phyloP scores from a whole-genome alignment of 2,329 filamentous ascomycete species.

The Clonostachys solani region DNA sequence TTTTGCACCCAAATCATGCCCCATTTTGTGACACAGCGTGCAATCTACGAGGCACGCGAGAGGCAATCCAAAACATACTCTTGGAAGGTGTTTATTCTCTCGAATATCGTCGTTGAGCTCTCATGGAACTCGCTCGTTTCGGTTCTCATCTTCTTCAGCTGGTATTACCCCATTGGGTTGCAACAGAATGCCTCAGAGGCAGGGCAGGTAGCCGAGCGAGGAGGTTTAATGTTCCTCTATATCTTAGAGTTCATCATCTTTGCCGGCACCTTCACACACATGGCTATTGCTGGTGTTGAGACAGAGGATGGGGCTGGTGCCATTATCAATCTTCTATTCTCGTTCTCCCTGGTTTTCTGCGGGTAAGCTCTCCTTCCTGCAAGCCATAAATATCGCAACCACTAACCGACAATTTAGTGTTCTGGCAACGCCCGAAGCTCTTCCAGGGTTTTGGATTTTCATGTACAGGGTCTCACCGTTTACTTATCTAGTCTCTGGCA shows the following conservation, averaged over 20 bases:
- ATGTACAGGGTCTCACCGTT: conserved; percentile 73
- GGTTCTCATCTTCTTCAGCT: conserved; percentile 45
- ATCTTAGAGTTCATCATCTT: not conserved
- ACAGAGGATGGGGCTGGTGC: not conserved
- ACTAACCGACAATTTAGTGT: conserved; percentile 26
- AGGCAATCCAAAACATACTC: conserved; percentile 63
- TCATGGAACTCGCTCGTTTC: conserved; percentile 4
- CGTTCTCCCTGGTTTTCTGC: conserved; percentile 6
- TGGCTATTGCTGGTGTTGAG: conserved; percentile 53
- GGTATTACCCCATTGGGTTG: conserved; percentile 66
- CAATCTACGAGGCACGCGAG: conserved; percentile 67
- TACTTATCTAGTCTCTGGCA: conserved; percentile 66
- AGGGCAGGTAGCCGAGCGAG: conserved; percentile 34
- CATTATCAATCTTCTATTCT: not conserved
- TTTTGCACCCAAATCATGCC: conserved; percentile 59
- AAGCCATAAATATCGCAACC: too few species aligned
- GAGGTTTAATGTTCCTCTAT: not conserved
- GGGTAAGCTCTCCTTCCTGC: conserved; percentile 16
- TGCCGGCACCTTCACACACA: not conserved
- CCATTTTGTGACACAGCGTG: conserved; percentile 34
- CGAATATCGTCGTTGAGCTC: conserved; percentile 17
- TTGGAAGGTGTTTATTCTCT: conserved; percentile 64
- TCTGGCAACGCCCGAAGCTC: conserved; percentile 50
- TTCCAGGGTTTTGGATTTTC: conserved; percentile 76
- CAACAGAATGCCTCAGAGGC: conserved; percentile 53